Base-by-base conservation (phyloP, 2,329 filamentous ascomycete species). In the Exophiala phaeomuriformis region DNA sequence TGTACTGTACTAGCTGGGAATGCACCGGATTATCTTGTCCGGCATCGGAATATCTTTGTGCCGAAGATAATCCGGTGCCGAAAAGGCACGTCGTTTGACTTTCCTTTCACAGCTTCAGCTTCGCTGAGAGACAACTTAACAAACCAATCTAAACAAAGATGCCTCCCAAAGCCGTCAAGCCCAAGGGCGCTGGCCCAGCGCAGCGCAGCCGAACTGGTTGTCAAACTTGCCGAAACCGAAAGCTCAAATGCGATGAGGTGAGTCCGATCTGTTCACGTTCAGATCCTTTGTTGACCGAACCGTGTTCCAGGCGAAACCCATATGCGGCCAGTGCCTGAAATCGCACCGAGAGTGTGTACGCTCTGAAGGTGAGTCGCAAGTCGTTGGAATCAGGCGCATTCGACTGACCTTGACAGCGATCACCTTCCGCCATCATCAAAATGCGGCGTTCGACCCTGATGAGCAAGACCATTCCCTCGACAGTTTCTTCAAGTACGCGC, bases 381-480 rank as follows among this genome's bases (percentile, higher is more conserved):
- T 37, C 35, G 9, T 5, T n/a, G 42, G 29, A 46, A 29, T 33
- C 32, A 37, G 19, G 29, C 33, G 31, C 10, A n/a, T 30, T 2
- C 27, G 29, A 39, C 33, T 51, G 12, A 48, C 30, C 8, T 35
- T 8, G 30, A 12, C 12, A 61, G 81, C 80, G 48, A 77, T 85
- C 61, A 79, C 83, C 42, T 85, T 84, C 63, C 78, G 82, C 51
- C 82, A 85, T 66, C 81, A 85, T 64, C 82, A 85, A 68, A 85
- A 85, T 75, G 81, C 61, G 8, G 49, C 49, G 36, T 45, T 60
- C 31, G 47, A 45, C 32, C 52, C 44, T 19, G 50, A 53, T n/a
- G 48, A 53, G 3, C 51, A 52, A 35, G 56, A 52, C 9, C 49
- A 55, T 12, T 33, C 40, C 12, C 55, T 57, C 5, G 46, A 52